phyloP scores from a whole-genome alignment of 1,284 basidiomycete genomes.

The Marasmius oreades region DNA sequence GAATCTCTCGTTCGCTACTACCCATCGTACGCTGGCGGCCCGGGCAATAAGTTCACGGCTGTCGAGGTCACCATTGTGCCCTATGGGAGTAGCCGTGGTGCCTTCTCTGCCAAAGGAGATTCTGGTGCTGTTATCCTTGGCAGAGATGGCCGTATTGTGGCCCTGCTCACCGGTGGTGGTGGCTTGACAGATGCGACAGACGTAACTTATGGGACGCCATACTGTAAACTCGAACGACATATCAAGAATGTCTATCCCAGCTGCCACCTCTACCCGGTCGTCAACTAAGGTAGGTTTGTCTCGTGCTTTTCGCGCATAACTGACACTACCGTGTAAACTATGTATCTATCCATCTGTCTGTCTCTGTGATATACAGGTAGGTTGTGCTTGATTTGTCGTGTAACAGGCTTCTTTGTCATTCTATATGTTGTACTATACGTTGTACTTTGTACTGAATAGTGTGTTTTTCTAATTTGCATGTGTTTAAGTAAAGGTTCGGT shows the following conservation, averaged over 20 bases:
- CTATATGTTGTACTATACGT: too few relatives aligned
- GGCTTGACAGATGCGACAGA: conserved; percentile 23
- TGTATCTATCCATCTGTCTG: too few relatives aligned
- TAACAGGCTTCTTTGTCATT: too few relatives aligned
- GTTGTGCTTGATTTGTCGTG: too few relatives aligned
- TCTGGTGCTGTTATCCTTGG: conserved; percentile 32
- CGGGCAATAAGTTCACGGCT: conserved; percentile 19
- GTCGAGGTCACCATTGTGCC: conserved; percentile 25
- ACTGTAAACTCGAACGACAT: conserved; percentile 18
- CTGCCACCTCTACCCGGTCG: conserved; percentile 3
- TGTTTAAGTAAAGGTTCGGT: too few relatives aligned
- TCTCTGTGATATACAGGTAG: too few relatives aligned
- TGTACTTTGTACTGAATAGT: too few relatives aligned
- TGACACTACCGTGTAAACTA: too few relatives aligned
- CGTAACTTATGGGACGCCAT: conserved; percentile 30
- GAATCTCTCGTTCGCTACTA: conserved; percentile 24
- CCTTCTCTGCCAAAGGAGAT: conserved; percentile 31
- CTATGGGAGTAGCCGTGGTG: conserved; percentile 21
- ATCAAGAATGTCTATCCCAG: conserved; percentile 19
- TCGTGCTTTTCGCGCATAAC: too few relatives aligned
- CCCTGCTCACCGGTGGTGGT: conserved; percentile 29
- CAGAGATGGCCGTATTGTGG: conserved; percentile 24
- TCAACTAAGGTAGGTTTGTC: too few relatives aligned
- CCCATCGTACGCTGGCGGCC: not conserved
- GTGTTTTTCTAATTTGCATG: too few relatives aligned